These are phyloP conservation scores for Verticillium alfalfae DNA, from an alignment of 2,329 filamentous ascomycete species.

Conservation along the genomic window DNA sequence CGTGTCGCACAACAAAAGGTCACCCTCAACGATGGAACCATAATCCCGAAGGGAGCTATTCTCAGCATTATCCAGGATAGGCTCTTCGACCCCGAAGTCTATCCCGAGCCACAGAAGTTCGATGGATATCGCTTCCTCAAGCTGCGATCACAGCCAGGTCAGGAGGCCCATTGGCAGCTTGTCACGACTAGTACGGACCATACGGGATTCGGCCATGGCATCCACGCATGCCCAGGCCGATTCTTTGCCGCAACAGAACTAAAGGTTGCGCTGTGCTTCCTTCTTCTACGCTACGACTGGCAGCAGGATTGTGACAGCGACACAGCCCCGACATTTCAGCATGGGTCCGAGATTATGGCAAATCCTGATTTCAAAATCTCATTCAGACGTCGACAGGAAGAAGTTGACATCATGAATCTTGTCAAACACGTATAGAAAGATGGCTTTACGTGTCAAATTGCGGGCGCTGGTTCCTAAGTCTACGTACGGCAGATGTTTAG, in stretches of 20 bases:
- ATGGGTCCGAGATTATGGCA: too few species aligned
- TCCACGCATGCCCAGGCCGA: slow-evolving; percentile 33
- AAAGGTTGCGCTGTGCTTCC: slow-evolving; percentile 33
- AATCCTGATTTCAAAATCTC: too few species aligned
- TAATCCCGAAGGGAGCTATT: slow-evolving; percentile 1
- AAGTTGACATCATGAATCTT: too few species aligned
- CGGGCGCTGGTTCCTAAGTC: too few species aligned
- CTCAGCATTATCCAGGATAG: neutral
- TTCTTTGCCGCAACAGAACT: slow-evolving; percentile 41
- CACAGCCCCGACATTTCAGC: too few species aligned
- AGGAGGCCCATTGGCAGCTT: slow-evolving; percentile 27
- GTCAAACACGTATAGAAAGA: too few species aligned
- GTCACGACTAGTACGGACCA: slow-evolving; percentile 28
- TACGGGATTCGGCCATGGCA: slow-evolving; percentile 29
- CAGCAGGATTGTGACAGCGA: too few species aligned
- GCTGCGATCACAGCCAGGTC: slow-evolving; percentile 2
- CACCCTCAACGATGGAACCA: slow-evolving; percentile 7
- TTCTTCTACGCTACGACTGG: slow-evolving; percentile 34
- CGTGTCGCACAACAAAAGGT: neutral
- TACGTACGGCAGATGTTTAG: too few species aligned
- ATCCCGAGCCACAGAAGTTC: slow-evolving; percentile 3
- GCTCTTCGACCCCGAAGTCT: neutral
- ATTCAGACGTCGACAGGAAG: too few species aligned
- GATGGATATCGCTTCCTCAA: slow-evolving; percentile 4
- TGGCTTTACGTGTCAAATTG: too few species aligned